Evolutionary conservation across 306 rosid genomes (phyloP), one percentile per base, ranked within the genome.

Genomic region (Argentina anserina): DNA sequence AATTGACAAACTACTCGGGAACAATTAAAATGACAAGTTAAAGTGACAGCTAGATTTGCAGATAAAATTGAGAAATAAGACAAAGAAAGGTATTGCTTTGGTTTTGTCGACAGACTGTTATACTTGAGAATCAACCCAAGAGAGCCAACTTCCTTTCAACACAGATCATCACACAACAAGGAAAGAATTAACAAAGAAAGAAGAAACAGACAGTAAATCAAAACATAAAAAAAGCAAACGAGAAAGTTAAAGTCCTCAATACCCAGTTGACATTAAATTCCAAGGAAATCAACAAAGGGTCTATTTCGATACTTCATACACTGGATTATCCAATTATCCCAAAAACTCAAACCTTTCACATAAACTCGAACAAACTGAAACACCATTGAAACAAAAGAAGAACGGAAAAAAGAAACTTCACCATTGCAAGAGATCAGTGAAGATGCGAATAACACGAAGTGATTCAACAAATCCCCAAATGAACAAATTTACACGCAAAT

Each of bases 101-200:
- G 82, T 85, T 78, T 81, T 53, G 70, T 71, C 78, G 56, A 70
- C 63, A 60, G 56, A 71, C 79, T 66, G 79, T 50, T 75, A 76
- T 40, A 33, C 36, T 66, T 77, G 0, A 34, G 75, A 69, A 46
- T 71, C 56, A 56, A 71, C 67, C 67, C 5, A 14, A 29, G 42
- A 41, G 55, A 83, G 70, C 83, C 70, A 36, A 53, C 77, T 85
- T 81, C 72, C 76, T 56, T 72, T 36, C 79, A 70, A 83, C 50
- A 56, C 75, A 67, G 58, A 78, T 76, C 65, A 60, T 70, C 84
- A 75, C 65, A 78, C 66, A 75, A 72, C 58, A 80, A 84, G 67
- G 29, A 50, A 71, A 43, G 65, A 53, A 82, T 75, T 69, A 28
- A 34, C 70, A 20, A 17, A 67, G 25, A 36, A n/a, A 62, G 41